Percentiles rank a stretch among this genome's conserved stretches.
Evolutionary conservation across 73 alveolate genomes (phyloP).

Genomic region (Symbiodinium pilosum): DNA sequence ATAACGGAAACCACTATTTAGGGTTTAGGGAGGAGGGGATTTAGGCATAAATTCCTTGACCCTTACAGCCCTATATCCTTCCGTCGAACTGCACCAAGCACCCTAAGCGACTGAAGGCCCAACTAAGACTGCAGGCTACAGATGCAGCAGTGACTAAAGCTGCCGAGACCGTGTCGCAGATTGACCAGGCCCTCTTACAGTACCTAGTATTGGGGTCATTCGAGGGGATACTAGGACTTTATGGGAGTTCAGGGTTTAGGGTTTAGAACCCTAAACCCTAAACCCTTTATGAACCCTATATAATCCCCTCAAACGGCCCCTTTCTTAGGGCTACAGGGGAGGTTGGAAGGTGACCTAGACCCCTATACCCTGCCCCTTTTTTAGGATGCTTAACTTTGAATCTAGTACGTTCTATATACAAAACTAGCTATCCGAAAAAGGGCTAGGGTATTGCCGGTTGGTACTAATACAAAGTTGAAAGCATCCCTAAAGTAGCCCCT

Average conservation of each 20-base stretch:
- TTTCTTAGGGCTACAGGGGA: background rate
- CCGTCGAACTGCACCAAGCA: background rate
- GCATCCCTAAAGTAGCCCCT: too few relatives aligned
- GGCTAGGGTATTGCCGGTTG: too few relatives aligned
- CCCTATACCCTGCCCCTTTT: too few relatives aligned
- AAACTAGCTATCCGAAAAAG: too few relatives aligned
- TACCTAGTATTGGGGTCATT: background rate
- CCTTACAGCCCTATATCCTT: background rate
- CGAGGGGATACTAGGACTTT: background rate
- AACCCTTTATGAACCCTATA: too few relatives aligned
- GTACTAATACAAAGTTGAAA: too few relatives aligned
- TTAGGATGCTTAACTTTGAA: too few relatives aligned
- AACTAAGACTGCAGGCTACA: constrained; percentile 5
- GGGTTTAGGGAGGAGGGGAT: background rate
- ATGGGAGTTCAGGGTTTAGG: background rate
- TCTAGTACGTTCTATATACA: too few relatives aligned
- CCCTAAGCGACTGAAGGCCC: background rate
- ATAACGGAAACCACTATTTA: background rate
- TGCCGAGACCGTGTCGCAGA: constrained; percentile 55
- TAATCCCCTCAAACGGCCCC: background rate
- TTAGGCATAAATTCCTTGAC: background rate
- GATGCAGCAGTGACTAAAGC: constrained; percentile 72
- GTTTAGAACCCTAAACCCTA: background rate
- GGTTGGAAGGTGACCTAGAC: too few relatives aligned
- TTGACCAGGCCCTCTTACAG: constrained; percentile 29